phyloP scores from a whole-genome alignment of 2,329 filamentous ascomycete species.

The Monosporascus sp. region DNA sequence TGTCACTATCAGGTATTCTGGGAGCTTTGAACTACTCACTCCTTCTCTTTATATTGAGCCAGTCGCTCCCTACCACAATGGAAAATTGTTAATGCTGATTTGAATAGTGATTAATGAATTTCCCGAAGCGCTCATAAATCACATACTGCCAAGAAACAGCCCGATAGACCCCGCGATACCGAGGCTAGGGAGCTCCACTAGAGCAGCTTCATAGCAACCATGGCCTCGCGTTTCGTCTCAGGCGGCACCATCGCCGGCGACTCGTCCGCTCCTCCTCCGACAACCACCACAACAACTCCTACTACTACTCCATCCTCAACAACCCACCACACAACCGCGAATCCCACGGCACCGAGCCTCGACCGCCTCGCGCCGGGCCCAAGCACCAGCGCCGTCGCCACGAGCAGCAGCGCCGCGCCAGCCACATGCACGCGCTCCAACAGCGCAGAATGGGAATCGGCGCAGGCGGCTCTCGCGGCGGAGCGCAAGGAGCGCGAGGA shows the following conservation, averaged over 20 bases:
- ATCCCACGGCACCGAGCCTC: not conserved
- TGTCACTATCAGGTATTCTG: too few relatives aligned
- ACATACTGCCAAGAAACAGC: too few relatives aligned
- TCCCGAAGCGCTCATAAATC: too few relatives aligned
- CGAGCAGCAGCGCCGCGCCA: not conserved
- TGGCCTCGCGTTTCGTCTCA: constrained; percentile 54
- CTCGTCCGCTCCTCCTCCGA: constrained; percentile 1
- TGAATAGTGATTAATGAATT: too few relatives aligned
- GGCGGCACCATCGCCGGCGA: constrained; percentile 45
- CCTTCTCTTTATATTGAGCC: too few relatives aligned
- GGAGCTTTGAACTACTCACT: too few relatives aligned
- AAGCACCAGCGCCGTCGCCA: constrained; percentile 6
- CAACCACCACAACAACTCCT: not conserved
- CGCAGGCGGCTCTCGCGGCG: constrained; percentile 60
- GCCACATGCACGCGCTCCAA: constrained; percentile 13
- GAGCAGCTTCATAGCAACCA: constrained; percentile 17
- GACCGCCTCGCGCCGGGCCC: constrained; percentile 9
- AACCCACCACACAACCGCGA: constrained; percentile 17
- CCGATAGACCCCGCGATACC: too few relatives aligned
- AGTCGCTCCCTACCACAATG: too few relatives aligned
- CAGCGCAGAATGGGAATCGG: constrained; percentile 55
- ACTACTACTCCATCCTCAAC: constrained; percentile 11
- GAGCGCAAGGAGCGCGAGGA: constrained; percentile 52
- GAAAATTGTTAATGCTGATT: too few relatives aligned
- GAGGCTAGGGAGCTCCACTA: too few relatives aligned